Percentiles rank a stretch among this genome's conserved stretches.
Conservation (phyloP, 306 rosid genomes). For the Cicer pinnatifidum region DNA sequence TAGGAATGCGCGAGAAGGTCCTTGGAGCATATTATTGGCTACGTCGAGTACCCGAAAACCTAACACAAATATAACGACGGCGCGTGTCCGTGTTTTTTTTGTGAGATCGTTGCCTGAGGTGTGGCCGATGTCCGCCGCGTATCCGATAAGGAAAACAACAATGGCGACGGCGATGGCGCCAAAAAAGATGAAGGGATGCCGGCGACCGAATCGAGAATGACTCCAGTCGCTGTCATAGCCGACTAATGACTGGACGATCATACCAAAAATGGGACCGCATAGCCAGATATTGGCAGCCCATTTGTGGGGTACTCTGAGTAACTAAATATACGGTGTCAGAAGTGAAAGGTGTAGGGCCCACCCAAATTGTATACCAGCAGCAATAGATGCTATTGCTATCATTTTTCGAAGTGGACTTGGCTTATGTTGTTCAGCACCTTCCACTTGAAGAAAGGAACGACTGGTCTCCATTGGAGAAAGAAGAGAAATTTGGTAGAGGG, state of each 20-base stretch:
- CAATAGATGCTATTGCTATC: conserved; percentile 62
- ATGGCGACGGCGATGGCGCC: conserved; percentile 48
- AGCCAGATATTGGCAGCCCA: conserved; percentile 84
- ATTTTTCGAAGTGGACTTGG: conserved; percentile 47
- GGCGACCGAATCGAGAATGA: conserved; percentile 72
- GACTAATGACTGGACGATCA: conserved; percentile 68
- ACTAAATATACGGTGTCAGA: conserved; percentile 73
- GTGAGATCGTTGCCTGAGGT: conserved; percentile 42
- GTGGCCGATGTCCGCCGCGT: conserved; percentile 72
- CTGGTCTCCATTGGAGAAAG: background rate
- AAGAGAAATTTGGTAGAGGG: background rate
- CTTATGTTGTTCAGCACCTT: background rate
- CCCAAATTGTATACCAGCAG: conserved; percentile 76
- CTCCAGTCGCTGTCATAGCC: conserved; percentile 74
- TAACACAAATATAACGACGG: conserved; percentile 53
- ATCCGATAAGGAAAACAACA: conserved; percentile 69
- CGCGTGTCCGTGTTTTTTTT: conserved; percentile 40
- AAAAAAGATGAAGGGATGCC: conserved; percentile 59
- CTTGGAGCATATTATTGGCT: conserved; percentile 74
- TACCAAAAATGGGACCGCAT: conserved; percentile 74
- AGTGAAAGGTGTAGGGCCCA: conserved; percentile 84
- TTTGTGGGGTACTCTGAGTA: conserved; percentile 64
- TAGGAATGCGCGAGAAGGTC: conserved; percentile 66
- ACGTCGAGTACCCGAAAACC: conserved; percentile 76
- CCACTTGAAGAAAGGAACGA: background rate